Conservation (phyloP, 2,329 filamentous ascomycete species). For the Trichoderma koningii region DNA sequence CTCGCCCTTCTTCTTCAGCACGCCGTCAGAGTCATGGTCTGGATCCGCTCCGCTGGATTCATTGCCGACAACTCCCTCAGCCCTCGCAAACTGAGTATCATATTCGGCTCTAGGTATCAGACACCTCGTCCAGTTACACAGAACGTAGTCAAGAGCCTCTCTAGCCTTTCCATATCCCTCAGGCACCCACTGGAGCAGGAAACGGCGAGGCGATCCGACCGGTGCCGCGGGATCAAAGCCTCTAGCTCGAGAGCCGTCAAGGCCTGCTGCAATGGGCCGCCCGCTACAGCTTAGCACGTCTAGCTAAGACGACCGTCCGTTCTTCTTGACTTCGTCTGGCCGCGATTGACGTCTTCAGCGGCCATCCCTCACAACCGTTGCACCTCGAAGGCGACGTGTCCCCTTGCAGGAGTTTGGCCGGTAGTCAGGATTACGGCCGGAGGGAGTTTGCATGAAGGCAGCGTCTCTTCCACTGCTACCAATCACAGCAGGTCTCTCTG, state of each 20-base stretch:
- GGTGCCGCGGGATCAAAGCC: constrained; percentile 25
- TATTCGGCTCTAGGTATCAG: background rate
- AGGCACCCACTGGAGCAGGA: constrained; percentile 5
- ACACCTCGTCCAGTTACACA: background rate
- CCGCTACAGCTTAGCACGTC: constrained; percentile 13
- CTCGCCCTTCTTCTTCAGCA: background rate
- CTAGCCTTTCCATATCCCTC: background rate
- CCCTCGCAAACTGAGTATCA: background rate
- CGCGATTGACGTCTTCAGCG: background rate
- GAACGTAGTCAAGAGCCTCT: background rate
- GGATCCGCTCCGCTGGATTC: background rate
- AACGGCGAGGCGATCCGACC: constrained; percentile 21
- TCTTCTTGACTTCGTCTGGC: background rate
- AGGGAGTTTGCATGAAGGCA: background rate
- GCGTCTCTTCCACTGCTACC: background rate
- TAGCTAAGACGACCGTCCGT: background rate
- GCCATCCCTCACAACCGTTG: too few relatives aligned
- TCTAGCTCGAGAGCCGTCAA: constrained; percentile 16
- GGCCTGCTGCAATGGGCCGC: constrained; percentile 19
- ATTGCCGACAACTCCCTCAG: background rate
- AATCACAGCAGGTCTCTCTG: background rate
- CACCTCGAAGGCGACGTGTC: background rate
- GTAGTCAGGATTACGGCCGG: background rate
- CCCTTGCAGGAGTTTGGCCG: background rate
- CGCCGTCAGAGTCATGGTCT: background rate